Percentiles rank a stretch among this genome's conserved stretches.
Evolutionary conservation across 2,329 filamentous ascomycete species (phyloP).

Genomic region (Lachnellula hyalina): DNA sequence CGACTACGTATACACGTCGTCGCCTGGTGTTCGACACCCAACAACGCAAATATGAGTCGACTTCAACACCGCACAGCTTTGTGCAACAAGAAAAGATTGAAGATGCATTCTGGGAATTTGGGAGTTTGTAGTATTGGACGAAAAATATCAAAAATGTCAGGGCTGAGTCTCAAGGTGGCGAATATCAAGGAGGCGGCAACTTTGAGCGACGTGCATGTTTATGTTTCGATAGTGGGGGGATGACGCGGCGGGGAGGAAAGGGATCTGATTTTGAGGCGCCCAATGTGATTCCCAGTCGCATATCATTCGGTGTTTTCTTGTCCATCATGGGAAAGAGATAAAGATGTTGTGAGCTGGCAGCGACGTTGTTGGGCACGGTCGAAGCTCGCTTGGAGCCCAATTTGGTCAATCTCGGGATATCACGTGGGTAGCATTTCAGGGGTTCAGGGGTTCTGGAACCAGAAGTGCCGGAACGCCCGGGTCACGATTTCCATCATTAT

Average conservation of each 20-base stretch:
- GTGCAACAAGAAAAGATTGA: background rate
- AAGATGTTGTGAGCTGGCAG: background rate
- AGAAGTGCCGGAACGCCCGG: too few relatives aligned
- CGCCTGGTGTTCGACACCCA: background rate
- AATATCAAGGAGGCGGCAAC: background rate
- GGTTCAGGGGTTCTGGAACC: background rate
- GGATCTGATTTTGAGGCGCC: background rate
- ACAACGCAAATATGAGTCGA: constrained; percentile 14
- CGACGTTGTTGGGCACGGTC: background rate
- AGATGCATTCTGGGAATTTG: background rate
- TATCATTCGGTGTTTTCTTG: background rate
- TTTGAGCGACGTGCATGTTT: constrained; percentile 11
- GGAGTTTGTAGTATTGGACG: background rate
- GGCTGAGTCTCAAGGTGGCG: background rate
- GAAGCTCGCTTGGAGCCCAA: background rate
- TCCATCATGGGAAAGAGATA: background rate
- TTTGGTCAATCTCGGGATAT: background rate
- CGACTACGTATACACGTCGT: constrained; percentile 2
- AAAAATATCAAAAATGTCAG: background rate
- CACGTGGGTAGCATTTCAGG: background rate
- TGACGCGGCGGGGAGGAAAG: background rate
- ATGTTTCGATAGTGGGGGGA: constrained; percentile 5
- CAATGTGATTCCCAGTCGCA: background rate
- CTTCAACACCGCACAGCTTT: background rate
- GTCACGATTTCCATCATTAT: too few relatives aligned